A percentile compares a stretch with the other conserved stretches of the same genome.
phyloP scores from a whole-genome alignment of 371 early-diverging fungal species.

The Saksenaea vasiformis region DNA sequence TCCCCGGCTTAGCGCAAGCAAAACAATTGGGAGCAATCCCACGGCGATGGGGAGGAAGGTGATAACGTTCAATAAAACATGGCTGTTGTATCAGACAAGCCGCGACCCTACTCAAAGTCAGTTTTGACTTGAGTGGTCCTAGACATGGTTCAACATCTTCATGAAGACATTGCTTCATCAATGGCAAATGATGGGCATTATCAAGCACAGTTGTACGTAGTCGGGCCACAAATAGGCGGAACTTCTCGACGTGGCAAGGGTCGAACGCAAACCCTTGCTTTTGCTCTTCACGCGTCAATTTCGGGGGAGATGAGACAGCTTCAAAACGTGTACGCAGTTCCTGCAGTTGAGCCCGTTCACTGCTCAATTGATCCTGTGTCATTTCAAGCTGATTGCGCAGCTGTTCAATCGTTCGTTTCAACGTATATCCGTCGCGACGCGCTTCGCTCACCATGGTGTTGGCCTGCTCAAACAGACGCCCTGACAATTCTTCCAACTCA shows the following conservation, averaged over 20 bases:
- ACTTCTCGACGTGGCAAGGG: slow-evolving; percentile 24
- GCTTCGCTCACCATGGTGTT: slow-evolving; percentile 85
- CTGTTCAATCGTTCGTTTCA: slow-evolving; percentile 36
- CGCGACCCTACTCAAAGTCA: slow-evolving; percentile 67
- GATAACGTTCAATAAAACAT: slow-evolving; percentile 56
- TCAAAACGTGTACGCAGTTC: slow-evolving; percentile 65
- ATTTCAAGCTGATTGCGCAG: slow-evolving; percentile 52
- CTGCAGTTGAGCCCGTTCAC: slow-evolving; percentile 59
- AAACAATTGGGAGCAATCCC: slow-evolving; percentile 58
- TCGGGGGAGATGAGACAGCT: slow-evolving; percentile 66
- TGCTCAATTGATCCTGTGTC: slow-evolving; percentile 52
- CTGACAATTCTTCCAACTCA: slow-evolving; percentile 85
- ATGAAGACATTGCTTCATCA: slow-evolving; percentile 72
- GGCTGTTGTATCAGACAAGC: slow-evolving; percentile 75
- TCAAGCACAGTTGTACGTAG: slow-evolving; percentile 50
- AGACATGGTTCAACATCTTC: slow-evolving; percentile 85
- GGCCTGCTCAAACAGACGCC: slow-evolving; percentile 84
- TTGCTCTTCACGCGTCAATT: slow-evolving; percentile 60
- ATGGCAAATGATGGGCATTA: slow-evolving; percentile 66
- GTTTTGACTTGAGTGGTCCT: slow-evolving; percentile 72
- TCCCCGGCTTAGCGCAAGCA: slow-evolving; percentile 67
- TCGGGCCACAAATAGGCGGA: slow-evolving; percentile 29
- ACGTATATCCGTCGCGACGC: slow-evolving; percentile 48
- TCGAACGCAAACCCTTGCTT: not conserved
- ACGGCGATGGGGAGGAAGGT: slow-evolving; percentile 50